Base-by-base conservation (phyloP, 1,284 basidiomycete species). In the Boletus semigastroideus region DNA sequence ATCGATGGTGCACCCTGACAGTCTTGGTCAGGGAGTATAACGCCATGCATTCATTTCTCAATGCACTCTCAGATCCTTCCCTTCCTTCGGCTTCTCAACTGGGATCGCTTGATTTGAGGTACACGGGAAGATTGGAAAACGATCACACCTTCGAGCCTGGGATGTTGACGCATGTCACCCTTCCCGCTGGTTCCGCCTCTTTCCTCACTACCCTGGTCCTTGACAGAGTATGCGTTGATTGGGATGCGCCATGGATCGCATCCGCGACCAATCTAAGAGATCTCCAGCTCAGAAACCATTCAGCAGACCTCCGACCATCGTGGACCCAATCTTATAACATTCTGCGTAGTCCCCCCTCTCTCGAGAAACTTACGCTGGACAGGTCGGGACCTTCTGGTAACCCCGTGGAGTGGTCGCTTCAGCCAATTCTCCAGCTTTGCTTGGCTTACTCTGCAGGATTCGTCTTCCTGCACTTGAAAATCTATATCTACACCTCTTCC, bases 171-270 rank as follows among this genome's bases (percentile, higher is more conserved):
- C 68, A 67, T 25, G 73, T 78, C 56, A 56, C 72, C 8, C 74
- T 80, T 4, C 86, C 87, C 67, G 63, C 74, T 17, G 82, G 81
- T 0, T 67, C 71, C 34, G 78, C 78, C n/a, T 86, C 85, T 2
- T 73, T 67, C 13, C 66, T 87, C 4, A 67, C 63, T n/a, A 59
- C 66, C 6, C 62, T 79, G 19, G 68, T 69, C 3, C 69, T 87
- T 16, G 85, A 82, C 81, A 84, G 83, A 36, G 79, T 87, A 3
- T 83, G 85, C 50, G 60, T 87, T 22, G 76, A 82, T 51, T 87
- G 86, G 86, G 72, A 65, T 64, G 44, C 76, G 72, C 13, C 57
- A 68, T 11, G 60, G 70, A 25, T 74, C 79, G 41, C 66, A 78
- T 31, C 60, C 58, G 33, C 73, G 64, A 16, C 54, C 25, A 59